Evolutionary conservation across 2,329 filamentous ascomycete genomes (phyloP), one percentile per base, ranked within the genome.

Genomic region (Cercospora citrullina): DNA sequence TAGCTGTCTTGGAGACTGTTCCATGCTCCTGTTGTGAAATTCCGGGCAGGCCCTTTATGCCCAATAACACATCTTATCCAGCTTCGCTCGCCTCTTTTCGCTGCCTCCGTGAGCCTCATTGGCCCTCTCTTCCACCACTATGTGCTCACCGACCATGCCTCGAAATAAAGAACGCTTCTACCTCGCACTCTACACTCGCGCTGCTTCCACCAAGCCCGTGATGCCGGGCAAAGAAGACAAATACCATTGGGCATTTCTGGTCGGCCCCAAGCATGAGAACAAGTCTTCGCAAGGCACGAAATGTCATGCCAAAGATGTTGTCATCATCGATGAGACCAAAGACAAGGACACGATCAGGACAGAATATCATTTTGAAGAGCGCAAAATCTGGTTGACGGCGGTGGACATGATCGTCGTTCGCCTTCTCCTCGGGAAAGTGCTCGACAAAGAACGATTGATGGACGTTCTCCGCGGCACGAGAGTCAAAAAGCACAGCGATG

Each of bases 201-300:
- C 64, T 16, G 33, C 51, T 14, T 21, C 26, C 18, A 9, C 16
- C 4, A 55, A 36, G 30, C 57, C 64, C n/a, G 42, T 51, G 10
- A 60, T 65, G 64, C 64, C 64, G 5, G 58, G 48, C 39, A 55
- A 39, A 21, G 64, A 65, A 65, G 64, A 65, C 30, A 61, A 48
- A 31, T 60, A 65, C 23, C 57, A 65, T 10, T 65, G 64, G 64
- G 57, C 64, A 3, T 42, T 65, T 2, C 58, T 65, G n/a, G 6
- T 65, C 9, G 57, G 64, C 1, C 64, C 64, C 16, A 65, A 65
- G 23, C 39, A 65, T 8, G 64, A 65, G 45, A 60, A 31, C 42
- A 55, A 53, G 58, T 60, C 64, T 28, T 65, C 64, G 16, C 57
- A 60, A 31, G 57, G 57, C 16, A 60, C 45, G 5, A 65, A 61